These are phyloP conservation scores for Fusarium sp. DNA, from an alignment of 2,329 filamentous ascomycete species.

Conservation along the genomic window DNA sequence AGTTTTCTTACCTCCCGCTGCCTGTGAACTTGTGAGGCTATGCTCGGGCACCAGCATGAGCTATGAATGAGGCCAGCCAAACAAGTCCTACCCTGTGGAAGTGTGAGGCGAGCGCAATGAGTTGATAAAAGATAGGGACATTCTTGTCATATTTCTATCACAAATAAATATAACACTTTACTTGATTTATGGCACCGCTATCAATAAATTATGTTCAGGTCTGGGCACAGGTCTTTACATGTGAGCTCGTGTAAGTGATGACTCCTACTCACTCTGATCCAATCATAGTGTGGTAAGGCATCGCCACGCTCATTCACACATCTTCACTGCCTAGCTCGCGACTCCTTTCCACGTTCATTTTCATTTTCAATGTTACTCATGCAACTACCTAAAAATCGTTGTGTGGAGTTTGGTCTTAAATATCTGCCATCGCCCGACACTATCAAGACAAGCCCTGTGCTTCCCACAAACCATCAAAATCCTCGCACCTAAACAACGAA, in stretches of 20 bases:
- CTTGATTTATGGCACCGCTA: not conserved
- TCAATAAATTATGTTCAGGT: not conserved
- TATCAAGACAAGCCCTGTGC: not conserved
- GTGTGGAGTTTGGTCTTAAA: not conserved
- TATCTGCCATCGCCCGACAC: not conserved
- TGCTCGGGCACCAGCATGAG: not conserved
- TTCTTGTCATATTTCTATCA: not conserved
- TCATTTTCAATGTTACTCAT: not conserved
- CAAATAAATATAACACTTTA: not conserved
- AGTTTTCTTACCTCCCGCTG: not conserved
- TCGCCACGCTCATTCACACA: constrained; percentile 15
- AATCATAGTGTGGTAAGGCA: constrained; percentile 6
- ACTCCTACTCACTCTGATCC: not conserved
- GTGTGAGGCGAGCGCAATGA: not conserved
- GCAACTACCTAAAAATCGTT: no score
- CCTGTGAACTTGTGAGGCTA: not conserved
- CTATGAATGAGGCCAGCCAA: constrained; percentile 2
- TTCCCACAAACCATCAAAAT: not conserved
- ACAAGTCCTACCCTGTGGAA: constrained; percentile 1
- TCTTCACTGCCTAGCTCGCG: constrained; percentile 2
- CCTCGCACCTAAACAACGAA: not conserved
- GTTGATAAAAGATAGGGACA: not conserved
- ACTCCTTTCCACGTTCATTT: not conserved
- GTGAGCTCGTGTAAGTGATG: not conserved
- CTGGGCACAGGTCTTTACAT: not conserved